Conservation (phyloP, 2,329 filamentous ascomycete species). For the Venturia nashicola region DNA sequence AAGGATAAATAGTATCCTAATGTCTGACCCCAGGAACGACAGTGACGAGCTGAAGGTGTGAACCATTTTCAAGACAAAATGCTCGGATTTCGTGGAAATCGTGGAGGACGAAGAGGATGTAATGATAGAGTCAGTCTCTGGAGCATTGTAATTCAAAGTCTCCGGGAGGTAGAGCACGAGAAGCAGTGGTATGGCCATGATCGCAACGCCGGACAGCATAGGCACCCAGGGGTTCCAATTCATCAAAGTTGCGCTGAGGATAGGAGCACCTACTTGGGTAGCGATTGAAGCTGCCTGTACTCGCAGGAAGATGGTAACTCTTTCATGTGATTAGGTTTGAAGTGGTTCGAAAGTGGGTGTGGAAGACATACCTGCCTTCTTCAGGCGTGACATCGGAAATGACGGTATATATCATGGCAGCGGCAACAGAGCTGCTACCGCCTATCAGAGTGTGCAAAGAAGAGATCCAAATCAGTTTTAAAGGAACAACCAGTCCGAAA, state of each 20-base stretch:
- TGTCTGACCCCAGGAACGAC: slow-evolving; percentile 19
- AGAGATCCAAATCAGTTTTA: slow-evolving; percentile 20
- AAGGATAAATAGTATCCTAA: slow-evolving; percentile 20
- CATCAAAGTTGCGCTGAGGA: slow-evolving; percentile 23
- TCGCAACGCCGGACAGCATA: slow-evolving; percentile 15
- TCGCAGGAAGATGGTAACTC: slow-evolving; percentile 20
- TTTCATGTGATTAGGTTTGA: slow-evolving; percentile 4
- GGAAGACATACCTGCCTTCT: slow-evolving; percentile 11
- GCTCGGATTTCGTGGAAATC: neutral
- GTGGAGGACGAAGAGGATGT: neutral
- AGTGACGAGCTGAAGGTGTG: slow-evolving; percentile 13
- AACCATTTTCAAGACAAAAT: neutral
- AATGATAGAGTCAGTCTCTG: neutral
- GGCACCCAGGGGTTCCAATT: slow-evolving; percentile 21
- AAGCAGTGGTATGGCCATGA: slow-evolving; percentile 12
- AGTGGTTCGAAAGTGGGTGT: neutral
- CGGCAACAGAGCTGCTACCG: slow-evolving; percentile 17
- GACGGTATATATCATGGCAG: slow-evolving; percentile 18
- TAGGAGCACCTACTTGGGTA: slow-evolving; percentile 19
- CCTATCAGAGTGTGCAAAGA: slow-evolving; percentile 18
- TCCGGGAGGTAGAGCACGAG: slow-evolving; percentile 19
- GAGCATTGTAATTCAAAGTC: slow-evolving; percentile 17
- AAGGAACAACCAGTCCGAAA: slow-evolving; percentile 22
- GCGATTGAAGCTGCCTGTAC: slow-evolving; percentile 18
- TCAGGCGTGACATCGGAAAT: slow-evolving; percentile 21